Conservation (phyloP, 2,329 filamentous ascomycete genomes). For the Exophiala phaeomuriformis region DNA sequence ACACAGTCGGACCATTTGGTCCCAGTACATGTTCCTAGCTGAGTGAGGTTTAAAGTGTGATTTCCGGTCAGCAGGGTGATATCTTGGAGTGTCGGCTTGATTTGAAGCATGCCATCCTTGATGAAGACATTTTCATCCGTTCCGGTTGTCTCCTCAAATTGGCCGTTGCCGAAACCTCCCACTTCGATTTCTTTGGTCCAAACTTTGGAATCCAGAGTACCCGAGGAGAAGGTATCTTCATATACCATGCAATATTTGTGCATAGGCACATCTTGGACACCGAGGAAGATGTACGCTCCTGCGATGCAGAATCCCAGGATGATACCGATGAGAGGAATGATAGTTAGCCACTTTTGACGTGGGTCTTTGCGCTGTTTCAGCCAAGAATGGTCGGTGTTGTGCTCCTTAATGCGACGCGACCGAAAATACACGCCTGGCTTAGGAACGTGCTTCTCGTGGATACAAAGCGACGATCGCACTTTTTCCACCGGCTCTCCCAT, state of each 20-base stretch:
- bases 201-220: constrained; percentile 40
- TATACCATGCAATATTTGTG: constrained; percentile 66
- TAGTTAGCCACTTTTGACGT: constrained; percentile 79
- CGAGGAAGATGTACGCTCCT: constrained; percentile 68
- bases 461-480: background rate
- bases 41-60: constrained; percentile 60
- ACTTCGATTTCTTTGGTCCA: constrained; percentile 68
- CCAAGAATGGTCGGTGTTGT: constrained; percentile 71
- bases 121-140: constrained; percentile 68
- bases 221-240: constrained; percentile 56
- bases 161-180: constrained; percentile 53
- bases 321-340: constrained; percentile 67
- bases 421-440: constrained; percentile 5
- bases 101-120: constrained; percentile 59
- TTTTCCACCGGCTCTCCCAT: background rate
- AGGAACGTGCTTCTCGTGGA: background rate
- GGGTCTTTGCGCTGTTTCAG: constrained; percentile 58
- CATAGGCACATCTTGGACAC: constrained; percentile 61
- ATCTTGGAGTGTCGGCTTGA: constrained; percentile 73
- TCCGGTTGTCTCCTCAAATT: constrained; percentile 70
- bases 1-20: constrained; percentile 55
- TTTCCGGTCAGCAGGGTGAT: constrained; percentile 57
- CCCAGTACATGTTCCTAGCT: constrained; percentile 62
- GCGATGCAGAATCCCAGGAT: constrained; percentile 60
- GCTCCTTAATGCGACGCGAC: constrained; percentile 57